Evolutionary conservation across 1,139 yeast species (phyloP), one percentile per base, ranked within the genome.

Genomic region (Yamadazyma taylorii): DNA sequence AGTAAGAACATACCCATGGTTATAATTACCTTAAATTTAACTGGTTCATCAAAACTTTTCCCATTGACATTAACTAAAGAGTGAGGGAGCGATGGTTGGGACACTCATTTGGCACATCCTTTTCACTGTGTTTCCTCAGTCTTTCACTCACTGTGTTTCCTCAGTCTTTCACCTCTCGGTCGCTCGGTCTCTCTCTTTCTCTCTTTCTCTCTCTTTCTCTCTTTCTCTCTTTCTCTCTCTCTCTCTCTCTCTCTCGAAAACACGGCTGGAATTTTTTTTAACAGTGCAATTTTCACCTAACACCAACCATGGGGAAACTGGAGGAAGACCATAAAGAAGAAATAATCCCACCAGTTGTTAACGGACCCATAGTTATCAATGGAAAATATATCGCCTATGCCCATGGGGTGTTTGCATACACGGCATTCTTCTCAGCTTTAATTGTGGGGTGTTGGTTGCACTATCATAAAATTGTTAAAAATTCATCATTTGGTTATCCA

Each of bases 401-500:
- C 3, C 97, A 89, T 57, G 73, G 90, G 0, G 45, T 76, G 0
- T 81, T 81, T 56, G 92, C 96, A 1, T 67, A 73, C 13, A 56
- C 77, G 16, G 95, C 96, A 1, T 89, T 89, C 54, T 34, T 84
- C 5, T 75, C 81, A 0, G 96, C 97, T 2, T 69, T 89, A 25
- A 59, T 72, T 0, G 79, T 85, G 26, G 97, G 96, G 4, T 78
- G 78, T 47, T 68, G 68, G 41, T 69, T 89, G 12, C 97, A 89
- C 60, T 89, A 81, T 59, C 68, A 84, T 44, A 90, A 92, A 58
- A 92, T 92, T 54, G 96, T 92, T 10, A 72, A 81, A 52, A 92
- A 92, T 58, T 84, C 92, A 32, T 78, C 79, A 45, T 90, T 71
- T 55, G 95, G 96, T 0, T 92, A 87, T 56, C 98, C 98, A 1